Percentiles rank a stretch among this genome's conserved stretches.
phyloP scores from a whole-genome alignment of 2,329 filamentous ascomycete species.

The Diplodia intermedia region DNA sequence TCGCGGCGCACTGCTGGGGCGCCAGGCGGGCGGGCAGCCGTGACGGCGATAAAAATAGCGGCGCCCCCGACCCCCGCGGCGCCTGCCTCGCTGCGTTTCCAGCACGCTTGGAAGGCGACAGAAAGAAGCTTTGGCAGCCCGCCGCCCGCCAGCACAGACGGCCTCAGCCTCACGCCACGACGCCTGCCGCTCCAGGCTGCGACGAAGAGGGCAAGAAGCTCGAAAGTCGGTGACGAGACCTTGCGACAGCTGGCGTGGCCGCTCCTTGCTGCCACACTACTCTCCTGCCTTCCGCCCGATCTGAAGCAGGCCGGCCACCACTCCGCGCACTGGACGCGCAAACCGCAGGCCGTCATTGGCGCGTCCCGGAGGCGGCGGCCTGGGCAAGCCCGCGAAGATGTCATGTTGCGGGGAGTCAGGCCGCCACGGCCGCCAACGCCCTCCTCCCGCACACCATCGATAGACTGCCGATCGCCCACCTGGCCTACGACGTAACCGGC shows the following conservation, averaged over 20 bases:
- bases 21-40: background rate
- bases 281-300: constrained; percentile 20
- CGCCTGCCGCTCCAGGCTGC: constrained; percentile 25
- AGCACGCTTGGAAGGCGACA: background rate
- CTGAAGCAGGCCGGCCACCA: constrained; percentile 23
- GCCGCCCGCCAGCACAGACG: constrained; percentile 17
- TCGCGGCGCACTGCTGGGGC: background rate
- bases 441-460: background rate
- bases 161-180: constrained; percentile 30
- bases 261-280: constrained; percentile 22
- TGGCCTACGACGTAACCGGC: constrained; percentile 3
- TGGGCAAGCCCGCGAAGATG: constrained; percentile 9
- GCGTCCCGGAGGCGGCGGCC: background rate
- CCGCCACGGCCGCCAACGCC: constrained; percentile 5
- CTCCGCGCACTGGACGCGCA: constrained; percentile 11
- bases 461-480: background rate
- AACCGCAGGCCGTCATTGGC: background rate
- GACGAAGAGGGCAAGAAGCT: background rate
- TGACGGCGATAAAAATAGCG: constrained; percentile 14
- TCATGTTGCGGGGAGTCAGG: constrained; percentile 18
- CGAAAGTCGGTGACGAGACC: constrained; percentile 21
- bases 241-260: constrained; percentile 21
- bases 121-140: constrained; percentile 20
- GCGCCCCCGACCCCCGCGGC: background rate
- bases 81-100: constrained; percentile 1